Percentiles rank a stretch among this genome's conserved stretches.
Conservation (phyloP, 345 rosid genomes). For the Brassica cretica region DNA sequence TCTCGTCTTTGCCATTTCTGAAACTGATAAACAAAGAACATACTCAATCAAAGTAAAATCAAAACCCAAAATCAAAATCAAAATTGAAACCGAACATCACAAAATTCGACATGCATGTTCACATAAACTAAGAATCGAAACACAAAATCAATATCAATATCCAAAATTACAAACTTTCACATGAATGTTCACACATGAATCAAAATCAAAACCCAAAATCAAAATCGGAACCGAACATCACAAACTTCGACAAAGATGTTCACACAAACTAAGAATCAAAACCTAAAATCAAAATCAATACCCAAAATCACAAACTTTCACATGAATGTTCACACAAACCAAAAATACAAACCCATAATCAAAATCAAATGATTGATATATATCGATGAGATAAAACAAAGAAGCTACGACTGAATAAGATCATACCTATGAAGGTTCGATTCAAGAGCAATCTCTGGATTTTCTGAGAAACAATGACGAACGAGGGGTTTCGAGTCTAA, state of each 20-base stretch:
- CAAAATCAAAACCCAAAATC: too few relatives aligned
- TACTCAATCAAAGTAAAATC: not conserved
- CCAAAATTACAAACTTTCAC: not conserved
- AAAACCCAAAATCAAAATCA: not conserved
- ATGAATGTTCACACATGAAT: too few relatives aligned
- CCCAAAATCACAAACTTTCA: not conserved
- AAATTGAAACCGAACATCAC: not conserved
- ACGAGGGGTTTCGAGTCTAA: too few relatives aligned
- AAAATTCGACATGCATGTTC: not conserved
- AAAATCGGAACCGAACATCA: not conserved
- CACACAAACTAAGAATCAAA: not conserved
- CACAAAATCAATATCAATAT: not conserved
- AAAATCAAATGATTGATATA: too few relatives aligned
- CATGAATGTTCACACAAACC: not conserved
- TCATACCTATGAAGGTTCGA: too few relatives aligned
- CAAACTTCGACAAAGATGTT: not conserved
- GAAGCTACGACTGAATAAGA: too few relatives aligned
- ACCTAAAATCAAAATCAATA: not conserved
- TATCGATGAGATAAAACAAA: too few relatives aligned
- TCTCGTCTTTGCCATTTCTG: conserved; percentile 3
- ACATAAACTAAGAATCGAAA: not conserved
- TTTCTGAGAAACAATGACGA: too few relatives aligned
- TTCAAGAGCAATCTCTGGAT: too few relatives aligned
- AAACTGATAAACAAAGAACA: not conserved
- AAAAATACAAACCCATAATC: not conserved